Base-by-base conservation (phyloP, 2,329 filamentous ascomycete species). In the Sporothrix dimorphospora region DNA sequence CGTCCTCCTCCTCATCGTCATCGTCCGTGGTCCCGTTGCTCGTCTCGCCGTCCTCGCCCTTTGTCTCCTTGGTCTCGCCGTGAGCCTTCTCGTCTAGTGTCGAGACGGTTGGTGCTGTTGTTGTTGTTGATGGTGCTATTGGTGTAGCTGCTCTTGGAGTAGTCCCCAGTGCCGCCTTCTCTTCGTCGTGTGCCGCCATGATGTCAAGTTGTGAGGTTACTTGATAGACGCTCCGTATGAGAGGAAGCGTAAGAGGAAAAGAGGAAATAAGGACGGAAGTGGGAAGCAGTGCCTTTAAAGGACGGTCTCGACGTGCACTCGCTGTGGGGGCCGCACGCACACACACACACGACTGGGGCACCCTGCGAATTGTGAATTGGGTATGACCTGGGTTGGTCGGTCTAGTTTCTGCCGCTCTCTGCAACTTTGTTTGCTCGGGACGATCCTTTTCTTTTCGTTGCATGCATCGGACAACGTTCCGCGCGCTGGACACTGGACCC, bases 371-470 rank as follows among this genome's bases (percentile, higher is more conserved):
- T 24, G 9, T 40, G 34, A n/a, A 7, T 59, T n/a, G n/a, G n/a
- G n/a, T 34, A 45, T 45, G 59, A 27, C 40, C 55, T 61, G n/a
- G 38, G 11, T 9, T n/a, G 14, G 40, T 45, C 38, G 42, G 63
- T 49, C 42, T 49, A 42, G 14, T 38, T 7, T 65, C 24, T 45
- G 4, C 40, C 1, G 14, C 40, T 40, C 30, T 38, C 4, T n/a
- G n/a, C 40, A 24, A 4, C 12, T 27, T 19, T 63, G 59, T 34
- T 14, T 49, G 12, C 42, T 66, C 24, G 42, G 24, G 42, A 49
- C 63, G 27, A 66, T 66, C 42, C 63, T 66, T 49, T 66, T 34
- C 42, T 66, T 66, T 12, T 21, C n/a, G 30, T 49, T 49, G 63
- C 63, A 49, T 66, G 63, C 24, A 49, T 34, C 63, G 63, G 63